These are phyloP conservation scores for Microdochium bolleyi DNA, from an alignment of 2,329 filamentous ascomycete genomes.

Conservation along the genomic window DNA sequence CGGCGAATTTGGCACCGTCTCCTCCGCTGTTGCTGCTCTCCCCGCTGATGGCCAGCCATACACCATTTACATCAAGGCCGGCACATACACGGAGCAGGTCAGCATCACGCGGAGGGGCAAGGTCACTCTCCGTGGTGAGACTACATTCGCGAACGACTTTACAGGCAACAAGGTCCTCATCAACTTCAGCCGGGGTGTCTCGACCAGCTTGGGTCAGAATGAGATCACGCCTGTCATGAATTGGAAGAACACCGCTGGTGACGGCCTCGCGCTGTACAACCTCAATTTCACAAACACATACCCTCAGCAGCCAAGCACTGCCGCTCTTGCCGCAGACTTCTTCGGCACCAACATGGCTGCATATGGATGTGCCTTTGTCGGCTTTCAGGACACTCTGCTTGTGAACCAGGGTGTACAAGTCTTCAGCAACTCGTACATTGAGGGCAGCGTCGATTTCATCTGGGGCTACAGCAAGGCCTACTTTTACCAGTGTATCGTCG, in stretches of 20 bases:
- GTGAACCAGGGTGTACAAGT: slow-evolving; percentile 21
- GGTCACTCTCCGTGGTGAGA: slow-evolving; percentile 25
- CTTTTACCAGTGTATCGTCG: slow-evolving; percentile 28
- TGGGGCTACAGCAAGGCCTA: slow-evolving; percentile 23
- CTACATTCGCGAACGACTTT: slow-evolving; percentile 22
- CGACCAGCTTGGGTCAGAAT: slow-evolving; percentile 29
- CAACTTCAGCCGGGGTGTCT: slow-evolving; percentile 24
- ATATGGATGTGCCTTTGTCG: slow-evolving; percentile 18
- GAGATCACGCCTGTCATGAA: slow-evolving; percentile 35
- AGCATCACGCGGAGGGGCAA: slow-evolving; percentile 29
- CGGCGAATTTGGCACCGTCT: slow-evolving; percentile 30
- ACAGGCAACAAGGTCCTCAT: slow-evolving; percentile 26
- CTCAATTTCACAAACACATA: slow-evolving; percentile 31
- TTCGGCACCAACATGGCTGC: slow-evolving; percentile 23
- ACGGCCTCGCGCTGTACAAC: slow-evolving; percentile 42
- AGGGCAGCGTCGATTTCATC: slow-evolving; percentile 21
- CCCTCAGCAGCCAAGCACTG: slow-evolving; percentile 11
- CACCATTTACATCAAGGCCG: slow-evolving; percentile 29
- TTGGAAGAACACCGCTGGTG: slow-evolving; percentile 30
- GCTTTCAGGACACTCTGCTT: slow-evolving; percentile 21
- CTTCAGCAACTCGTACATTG: slow-evolving; percentile 22
- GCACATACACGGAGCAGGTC: slow-evolving; percentile 31
- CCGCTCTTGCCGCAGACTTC: slow-evolving; percentile 20
- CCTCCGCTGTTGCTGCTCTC: slow-evolving; percentile 32
- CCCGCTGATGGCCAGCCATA: slow-evolving; percentile 29